Base-by-base conservation (phyloP, 208 protist species). In the Lotmaria passim region DNA sequence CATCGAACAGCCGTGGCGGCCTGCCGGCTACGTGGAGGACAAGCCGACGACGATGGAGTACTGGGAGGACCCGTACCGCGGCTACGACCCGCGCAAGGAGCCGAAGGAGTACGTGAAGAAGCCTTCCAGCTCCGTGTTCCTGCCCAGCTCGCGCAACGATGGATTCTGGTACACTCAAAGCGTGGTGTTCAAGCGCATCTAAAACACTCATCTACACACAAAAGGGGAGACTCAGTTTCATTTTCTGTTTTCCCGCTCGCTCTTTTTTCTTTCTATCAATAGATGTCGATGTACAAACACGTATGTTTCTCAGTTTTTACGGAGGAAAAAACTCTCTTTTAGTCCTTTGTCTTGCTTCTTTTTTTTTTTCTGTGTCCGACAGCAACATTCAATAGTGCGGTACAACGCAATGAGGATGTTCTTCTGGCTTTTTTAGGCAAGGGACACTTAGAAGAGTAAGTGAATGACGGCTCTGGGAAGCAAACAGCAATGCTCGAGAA, bases 101-200 rank as follows among this genome's bases (percentile, higher is more conserved):
- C 83, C 91, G 7, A 94, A 96, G 77, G 81, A 80, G 19, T 78
- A 82, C n/a, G 70, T 89, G 19, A 90, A 85, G 51, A 91, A 91
- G 72, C 77, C 84, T 15, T 83, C 73, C 33, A 75, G 86, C 39
- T 64, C 83, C 12, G 69, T 90, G 23, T 96, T 93, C 62, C 69
- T 78, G 56, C 82, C 87, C 17, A 86, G 80, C 57, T 85, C 78
- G 24, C 64, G 70, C 19, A 75, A 82, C 30, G 87, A 94, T 43
- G 77, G 76, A 34, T 94, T 93, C 74, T 96, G 85, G 85, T 96
- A 93, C 80, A 94, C 91, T 21, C 86, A 91, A 63, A 94, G 89
- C 71, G 78, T 96, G n/a, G 91, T 91, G 12, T 93, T 96, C 51
- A 92, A 86, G 79, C 81, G 91, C 7, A 46, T 94, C 12, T 96